A percentile compares a stretch with the other conserved stretches of the same genome.
Evolutionary conservation across 331 rosid species (phyloP).

Genomic region (Prunus yedoensis): DNA sequence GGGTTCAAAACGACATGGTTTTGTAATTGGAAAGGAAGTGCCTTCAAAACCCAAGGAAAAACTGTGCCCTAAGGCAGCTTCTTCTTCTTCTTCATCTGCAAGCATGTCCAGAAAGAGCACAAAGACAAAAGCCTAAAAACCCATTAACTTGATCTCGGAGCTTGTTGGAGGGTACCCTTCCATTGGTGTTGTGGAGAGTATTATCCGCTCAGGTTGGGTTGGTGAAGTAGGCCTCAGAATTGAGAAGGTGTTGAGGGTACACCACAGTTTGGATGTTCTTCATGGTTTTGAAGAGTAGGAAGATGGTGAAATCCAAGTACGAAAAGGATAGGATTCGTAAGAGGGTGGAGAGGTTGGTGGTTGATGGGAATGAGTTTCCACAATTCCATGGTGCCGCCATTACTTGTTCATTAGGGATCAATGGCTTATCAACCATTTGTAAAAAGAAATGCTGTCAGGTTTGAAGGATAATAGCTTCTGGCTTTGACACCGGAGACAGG

Average conservation of each 20-base stretch:
- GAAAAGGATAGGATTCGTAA: background rate
- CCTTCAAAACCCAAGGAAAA: constrained; percentile 7
- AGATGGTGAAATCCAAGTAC: background rate
- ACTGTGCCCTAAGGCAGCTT: background rate
- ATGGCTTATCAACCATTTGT: background rate
- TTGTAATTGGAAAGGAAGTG: background rate
- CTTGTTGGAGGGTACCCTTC: background rate
- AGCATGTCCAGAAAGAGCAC: background rate
- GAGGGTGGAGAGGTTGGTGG: constrained; percentile 14
- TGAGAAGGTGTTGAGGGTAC: constrained; percentile 24
- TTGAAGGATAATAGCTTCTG: constrained; percentile 14
- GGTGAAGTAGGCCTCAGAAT: constrained; percentile 16
- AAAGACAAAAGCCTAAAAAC: background rate
- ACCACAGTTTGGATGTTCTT: constrained; percentile 11
- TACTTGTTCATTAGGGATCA: constrained; percentile 19
- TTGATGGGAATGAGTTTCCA: constrained; percentile 23
- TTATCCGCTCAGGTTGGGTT: constrained; percentile 12
- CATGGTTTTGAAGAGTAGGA: constrained; percentile 17
- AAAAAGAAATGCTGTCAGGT: constrained; percentile 12
- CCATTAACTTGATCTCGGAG: background rate
- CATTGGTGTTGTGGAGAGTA: constrained; percentile 7
- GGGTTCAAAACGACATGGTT: background rate
- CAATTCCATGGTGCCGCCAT: constrained; percentile 20
- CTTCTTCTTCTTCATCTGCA: constrained; percentile 8
- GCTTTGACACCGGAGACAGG: background rate